phyloP scores from a whole-genome alignment of 306 rosid genomes.

The Lathyrus tuberosus region DNA sequence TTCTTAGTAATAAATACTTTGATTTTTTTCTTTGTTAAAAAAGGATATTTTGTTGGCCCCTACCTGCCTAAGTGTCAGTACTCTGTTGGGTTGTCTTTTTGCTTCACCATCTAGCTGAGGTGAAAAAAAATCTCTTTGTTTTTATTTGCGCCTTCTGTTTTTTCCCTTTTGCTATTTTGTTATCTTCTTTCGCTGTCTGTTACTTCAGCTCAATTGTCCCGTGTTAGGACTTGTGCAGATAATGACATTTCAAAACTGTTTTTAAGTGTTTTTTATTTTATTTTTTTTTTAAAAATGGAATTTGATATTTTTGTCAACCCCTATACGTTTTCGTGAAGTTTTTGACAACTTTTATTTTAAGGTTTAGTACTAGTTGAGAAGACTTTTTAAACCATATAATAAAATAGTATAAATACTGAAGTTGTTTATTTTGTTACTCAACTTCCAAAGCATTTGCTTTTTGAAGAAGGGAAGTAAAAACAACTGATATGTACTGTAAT shows the following conservation, averaged over 20 bases:
- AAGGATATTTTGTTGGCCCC: neutral
- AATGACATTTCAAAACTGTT: slow-evolving; percentile 61
- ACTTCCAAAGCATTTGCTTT: neutral
- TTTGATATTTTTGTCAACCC: slow-evolving; percentile 38
- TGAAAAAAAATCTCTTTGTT: slow-evolving; percentile 37
- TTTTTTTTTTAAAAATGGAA: neutral
- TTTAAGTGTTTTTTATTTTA: neutral
- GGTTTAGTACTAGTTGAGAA: neutral
- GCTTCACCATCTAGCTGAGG: slow-evolving; percentile 33
- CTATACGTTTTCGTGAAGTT: slow-evolving; percentile 6
- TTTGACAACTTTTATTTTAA: slow-evolving; percentile 34
- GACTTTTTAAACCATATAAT: slow-evolving; percentile 3
- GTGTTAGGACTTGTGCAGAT: slow-evolving; percentile 55
- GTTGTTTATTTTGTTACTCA: neutral
- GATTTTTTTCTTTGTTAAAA: neutral
- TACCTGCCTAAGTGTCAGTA: neutral
- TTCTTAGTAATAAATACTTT: slow-evolving; percentile 3
- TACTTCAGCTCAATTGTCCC: slow-evolving; percentile 47
- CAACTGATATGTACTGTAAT: neutral
- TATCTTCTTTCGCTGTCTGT: slow-evolving; percentile 33
- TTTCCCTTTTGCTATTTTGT: slow-evolving; percentile 1
- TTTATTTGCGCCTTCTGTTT: slow-evolving; percentile 40
- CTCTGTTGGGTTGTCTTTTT: slow-evolving; percentile 30
- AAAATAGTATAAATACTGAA: slow-evolving; percentile 7
- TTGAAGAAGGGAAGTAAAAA: neutral